A percentile compares a stretch with the other conserved stretches of the same genome.
phyloP scores from a whole-genome alignment of 2,329 filamentous ascomycete species.

The Cercospora sp. region DNA sequence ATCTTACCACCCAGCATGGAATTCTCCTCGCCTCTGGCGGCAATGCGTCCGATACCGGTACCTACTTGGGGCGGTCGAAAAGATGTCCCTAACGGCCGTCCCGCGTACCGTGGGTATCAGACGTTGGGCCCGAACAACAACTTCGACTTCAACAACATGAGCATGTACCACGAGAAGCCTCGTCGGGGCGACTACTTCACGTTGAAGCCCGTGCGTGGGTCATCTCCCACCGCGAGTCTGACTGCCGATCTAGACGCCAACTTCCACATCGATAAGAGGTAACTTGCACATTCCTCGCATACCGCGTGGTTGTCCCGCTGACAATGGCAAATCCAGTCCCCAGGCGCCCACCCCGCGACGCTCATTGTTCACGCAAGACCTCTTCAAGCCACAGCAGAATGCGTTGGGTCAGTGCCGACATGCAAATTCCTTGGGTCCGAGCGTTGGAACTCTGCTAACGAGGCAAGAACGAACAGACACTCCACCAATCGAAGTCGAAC shows the following conservation, averaged over 20 bases:
- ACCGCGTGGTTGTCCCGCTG: constrained; percentile 37
- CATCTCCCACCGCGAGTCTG: constrained; percentile 86
- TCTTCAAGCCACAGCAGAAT: constrained; percentile 56
- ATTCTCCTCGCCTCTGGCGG: constrained; percentile 88
- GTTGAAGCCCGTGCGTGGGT: constrained; percentile 71
- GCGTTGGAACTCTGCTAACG: constrained; percentile 27
- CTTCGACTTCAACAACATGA: constrained; percentile 75
- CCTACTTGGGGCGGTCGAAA: constrained; percentile 61
- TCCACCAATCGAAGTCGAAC: constrained; percentile 59
- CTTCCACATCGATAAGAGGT: constrained; percentile 96
- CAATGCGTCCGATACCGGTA: constrained; percentile 75
- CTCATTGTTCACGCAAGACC: constrained; percentile 75
- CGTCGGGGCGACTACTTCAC: constrained; percentile 76
- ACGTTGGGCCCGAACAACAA: constrained; percentile 59
- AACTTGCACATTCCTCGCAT: constrained; percentile 44
- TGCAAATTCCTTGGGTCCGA: constrained; percentile 15
- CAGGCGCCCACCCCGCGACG: constrained; percentile 79
- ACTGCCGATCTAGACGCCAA: constrained; percentile 95
- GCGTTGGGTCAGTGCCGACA: constrained; percentile 35
- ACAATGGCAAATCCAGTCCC: constrained; percentile 61
- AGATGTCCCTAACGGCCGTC: constrained; percentile 56
- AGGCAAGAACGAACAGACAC: constrained; percentile 45
- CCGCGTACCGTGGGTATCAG: constrained; percentile 55
- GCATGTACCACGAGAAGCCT: constrained; percentile 71
- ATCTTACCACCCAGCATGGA: constrained; percentile 63